Base-by-base conservation (phyloP, 2,329 filamentous ascomycete genomes). In the Falciphora oryzae region DNA sequence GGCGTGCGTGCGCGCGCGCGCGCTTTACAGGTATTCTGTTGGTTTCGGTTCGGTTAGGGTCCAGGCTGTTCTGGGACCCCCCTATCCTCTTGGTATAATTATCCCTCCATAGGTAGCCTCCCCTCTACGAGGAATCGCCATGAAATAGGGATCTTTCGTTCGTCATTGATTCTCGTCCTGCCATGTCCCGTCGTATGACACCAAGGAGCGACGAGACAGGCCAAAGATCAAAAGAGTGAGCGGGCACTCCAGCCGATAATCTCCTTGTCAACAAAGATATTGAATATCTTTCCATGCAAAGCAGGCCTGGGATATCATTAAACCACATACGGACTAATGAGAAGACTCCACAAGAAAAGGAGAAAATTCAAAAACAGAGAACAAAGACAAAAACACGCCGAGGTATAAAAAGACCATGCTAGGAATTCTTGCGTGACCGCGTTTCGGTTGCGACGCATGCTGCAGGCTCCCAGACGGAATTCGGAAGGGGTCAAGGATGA, bases 351-450 rank as follows among this genome's bases (percentile, higher is more conserved):
- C 44, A 57, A 32, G 22, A 35, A 38, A 8, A 62, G 11, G 63
- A 66, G 57, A 65, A 27, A 18, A 35, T 38, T 59, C 29, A 56
- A 53, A 38, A 66, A 63, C 65, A 50, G 62, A 62, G 62, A 59
- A 61, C 60, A 63, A 66, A 59, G 67, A 58, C 44, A 65, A 65
- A 63, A 64, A 65, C 58, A 67, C 66, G 67, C 67, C 70, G 68
- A 69, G 63, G 59, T 50, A 50, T 50, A 64, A 61, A 56, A 68
- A 71, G 71, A 74, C 16, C 38, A 50, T 50, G 38, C 38, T 59
- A 27, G 58, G 58, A 61, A 61, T 61, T 22, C 32, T 32, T 32
- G 32, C 32, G 32, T 32, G 32, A 32, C 32, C 32, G 32, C 5
- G 32, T 5, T 32, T 32, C 32, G 11, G 32, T 32, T 32, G 32